Evolutionary conservation across 2,329 filamentous ascomycete genomes (phyloP).

Genomic region (Fusarium sp.): DNA sequence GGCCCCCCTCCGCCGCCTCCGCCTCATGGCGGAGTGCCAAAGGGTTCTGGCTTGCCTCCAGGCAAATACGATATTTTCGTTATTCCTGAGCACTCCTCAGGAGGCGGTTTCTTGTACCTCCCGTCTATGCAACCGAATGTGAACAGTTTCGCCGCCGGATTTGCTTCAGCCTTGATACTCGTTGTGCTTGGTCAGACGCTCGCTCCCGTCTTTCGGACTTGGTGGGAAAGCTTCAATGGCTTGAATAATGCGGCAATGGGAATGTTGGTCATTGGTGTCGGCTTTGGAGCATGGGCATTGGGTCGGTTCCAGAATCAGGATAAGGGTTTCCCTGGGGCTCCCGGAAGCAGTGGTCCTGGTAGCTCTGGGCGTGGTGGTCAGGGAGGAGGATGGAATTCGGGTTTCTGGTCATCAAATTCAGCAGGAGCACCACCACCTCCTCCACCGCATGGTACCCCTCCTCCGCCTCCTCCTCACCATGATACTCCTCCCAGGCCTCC

Average conservation of each 20-base stretch:
- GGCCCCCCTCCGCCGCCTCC: slow-evolving; percentile 85
- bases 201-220: slow-evolving; percentile 78
- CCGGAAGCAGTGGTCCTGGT: slow-evolving; percentile 38
- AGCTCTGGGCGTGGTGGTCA: slow-evolving; percentile 39
- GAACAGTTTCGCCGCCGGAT: slow-evolving; percentile 92
- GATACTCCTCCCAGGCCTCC: slow-evolving; percentile 44
- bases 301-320: slow-evolving; percentile 54
- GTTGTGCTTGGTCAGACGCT: slow-evolving; percentile 80
- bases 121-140: slow-evolving; percentile 86
- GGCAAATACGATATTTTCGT: slow-evolving; percentile 98
- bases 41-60: slow-evolving; percentile 77
- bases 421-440: slow-evolving; percentile 51
- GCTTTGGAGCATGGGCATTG: slow-evolving; percentile 79
- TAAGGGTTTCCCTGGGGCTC: slow-evolving; percentile 26
- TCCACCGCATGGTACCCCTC: slow-evolving; percentile 51
- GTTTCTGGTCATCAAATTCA: slow-evolving; percentile 48
- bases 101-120: slow-evolving; percentile 92
- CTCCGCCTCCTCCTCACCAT: slow-evolving; percentile 52
- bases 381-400: slow-evolving; percentile 50
- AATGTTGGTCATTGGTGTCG: slow-evolving; percentile 78
- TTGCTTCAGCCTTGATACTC: slow-evolving; percentile 78
- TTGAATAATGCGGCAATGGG: slow-evolving; percentile 80
- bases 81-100: slow-evolving; percentile 90
- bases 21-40: slow-evolving; percentile 84
- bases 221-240: slow-evolving; percentile 77